Base-by-base conservation (phyloP, 2,329 filamentous ascomycete genomes). In the Xylaria sp. region DNA sequence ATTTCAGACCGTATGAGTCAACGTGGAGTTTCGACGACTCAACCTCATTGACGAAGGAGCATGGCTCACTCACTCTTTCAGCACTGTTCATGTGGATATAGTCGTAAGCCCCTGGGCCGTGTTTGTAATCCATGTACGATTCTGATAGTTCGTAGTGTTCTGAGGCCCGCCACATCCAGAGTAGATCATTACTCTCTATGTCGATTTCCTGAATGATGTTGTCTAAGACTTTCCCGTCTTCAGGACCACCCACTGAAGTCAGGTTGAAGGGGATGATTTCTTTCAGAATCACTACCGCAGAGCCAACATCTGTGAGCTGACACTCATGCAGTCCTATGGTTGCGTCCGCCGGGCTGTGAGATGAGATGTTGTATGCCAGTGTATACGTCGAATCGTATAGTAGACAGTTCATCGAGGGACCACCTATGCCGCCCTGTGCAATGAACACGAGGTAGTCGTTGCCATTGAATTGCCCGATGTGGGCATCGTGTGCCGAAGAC, bases 341-440 rank as follows among this genome's bases (percentile, higher is more conserved):
- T 13, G 65, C 58, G 23, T 61, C n/a, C 3, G 8, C 31, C 18
- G 54, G 13, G 2, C 51, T 58, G 3, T 62, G 59, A 3, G 71
- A 62, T 23, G 69, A 70, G 36, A 75, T 56, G 39, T 74, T 72
- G 59, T 73, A 73, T 10, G 68, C 70, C 1, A 75, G 15, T 20
- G 75, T 61, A 58, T 78, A 78, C 25, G 66, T 66, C n/a, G 70
- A 64, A 46, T 76, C 73, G 36, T 73, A 72, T 28, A 75, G 46
- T 2, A 75, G 48, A 63, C 75, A 75, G 8, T 60, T 60, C 20
- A 46, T 69, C 2, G 64, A 69, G 13, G 36, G 55, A 25, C 62
- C 41, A 2, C 66, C 43, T 12, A 60, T 52, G 9, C 43, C 55
- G 7, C 31, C 31, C 8, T 67, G 66, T 54, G 55, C 68, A 41